Base-by-base conservation (phyloP, 495 filamentous ascomycete genomes). In the Podospora conica region DNA sequence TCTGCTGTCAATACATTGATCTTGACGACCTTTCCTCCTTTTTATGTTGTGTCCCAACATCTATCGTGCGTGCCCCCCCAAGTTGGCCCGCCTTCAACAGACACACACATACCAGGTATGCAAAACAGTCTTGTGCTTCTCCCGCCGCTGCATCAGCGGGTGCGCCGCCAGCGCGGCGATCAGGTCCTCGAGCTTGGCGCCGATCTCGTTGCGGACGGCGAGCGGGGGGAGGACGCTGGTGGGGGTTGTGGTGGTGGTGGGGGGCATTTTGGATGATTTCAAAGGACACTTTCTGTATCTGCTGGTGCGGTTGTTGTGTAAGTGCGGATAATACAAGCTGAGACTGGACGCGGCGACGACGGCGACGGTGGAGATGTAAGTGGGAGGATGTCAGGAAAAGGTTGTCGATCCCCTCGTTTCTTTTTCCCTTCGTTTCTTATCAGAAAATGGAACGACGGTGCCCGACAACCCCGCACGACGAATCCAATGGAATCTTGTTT, bases 201-300 rank as follows among this genome's bases (percentile, higher is more conserved):
- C 55, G 27, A 73, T 66, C 3, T 53, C 21, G 20, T 53, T 9
- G 33, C 68, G 69, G 60, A 53, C 54, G 64, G 61, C 28, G 54
- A 61, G 24, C 18, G 64, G 60, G 23, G 64, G 53, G 29, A 66
- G 27, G 33, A 33, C 20, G 58, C 40, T 66, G n/a, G 31, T 9
- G 1, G 15, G 21, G 40, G 53, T 3, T 20, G 29, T 7, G 27
- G 57, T 12, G 27, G 54, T 40, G 11, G 58, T 28, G 31, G 63
- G 12, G 56, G 54, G 29, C 56, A 59, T 66, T 54, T 28, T 12
- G 24, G n/a, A n/a, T n/a, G n/a, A n/a, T n/a, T n/a, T n/a, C n/a
- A n/a, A n/a, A n/a, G n/a, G n/a, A n/a, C n/a, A n/a, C n/a, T n/a
- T n/a, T n/a, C n/a, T n/a, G n/a, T n/a, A n/a, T n/a, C n/a, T n/a